These are phyloP conservation scores for Nephelium lappaceum DNA, from an alignment of 345 rosid species.

Conservation along the genomic window DNA sequence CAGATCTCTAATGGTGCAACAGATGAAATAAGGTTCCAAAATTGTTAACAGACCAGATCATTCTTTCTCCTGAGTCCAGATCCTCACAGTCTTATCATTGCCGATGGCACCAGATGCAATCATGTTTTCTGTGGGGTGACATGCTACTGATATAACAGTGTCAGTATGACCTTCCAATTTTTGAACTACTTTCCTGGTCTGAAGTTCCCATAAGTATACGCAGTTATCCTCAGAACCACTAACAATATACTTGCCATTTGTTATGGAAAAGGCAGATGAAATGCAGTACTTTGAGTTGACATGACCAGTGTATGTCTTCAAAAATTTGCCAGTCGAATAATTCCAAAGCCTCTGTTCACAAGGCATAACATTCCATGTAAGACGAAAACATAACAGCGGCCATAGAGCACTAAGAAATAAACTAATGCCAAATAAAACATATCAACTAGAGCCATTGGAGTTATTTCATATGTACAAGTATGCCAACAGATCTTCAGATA, in stretches of 20 bases:
- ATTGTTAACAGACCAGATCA: not conserved
- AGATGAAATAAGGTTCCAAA: not conserved
- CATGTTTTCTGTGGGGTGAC: conserved; percentile 78
- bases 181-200: conserved; percentile 75
- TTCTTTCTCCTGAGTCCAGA: conserved; percentile 74
- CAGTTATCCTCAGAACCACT: conserved; percentile 90
- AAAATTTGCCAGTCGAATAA: conserved; percentile 66
- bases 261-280: conserved; percentile 76
- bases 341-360: conserved; percentile 84
- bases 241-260: conserved; percentile 75
- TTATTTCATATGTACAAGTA: not conserved
- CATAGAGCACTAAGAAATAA: not conserved
- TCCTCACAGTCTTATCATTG: conserved; percentile 71
- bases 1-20: not conserved
- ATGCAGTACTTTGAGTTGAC: conserved; percentile 65
- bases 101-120: conserved; percentile 88
- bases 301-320: conserved; percentile 87
- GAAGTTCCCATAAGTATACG: conserved; percentile 92
- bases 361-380: conserved; percentile 13
- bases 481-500: not conserved
- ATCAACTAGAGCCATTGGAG: conserved; percentile 5
- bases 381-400: not conserved
- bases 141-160: conserved; percentile 75
- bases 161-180: conserved; percentile 94
- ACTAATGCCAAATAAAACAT: not conserved